These are phyloP conservation scores for Toxoplasma gondii DNA, from an alignment of 169 alveolate genomes.

Conservation along the genomic window DNA sequence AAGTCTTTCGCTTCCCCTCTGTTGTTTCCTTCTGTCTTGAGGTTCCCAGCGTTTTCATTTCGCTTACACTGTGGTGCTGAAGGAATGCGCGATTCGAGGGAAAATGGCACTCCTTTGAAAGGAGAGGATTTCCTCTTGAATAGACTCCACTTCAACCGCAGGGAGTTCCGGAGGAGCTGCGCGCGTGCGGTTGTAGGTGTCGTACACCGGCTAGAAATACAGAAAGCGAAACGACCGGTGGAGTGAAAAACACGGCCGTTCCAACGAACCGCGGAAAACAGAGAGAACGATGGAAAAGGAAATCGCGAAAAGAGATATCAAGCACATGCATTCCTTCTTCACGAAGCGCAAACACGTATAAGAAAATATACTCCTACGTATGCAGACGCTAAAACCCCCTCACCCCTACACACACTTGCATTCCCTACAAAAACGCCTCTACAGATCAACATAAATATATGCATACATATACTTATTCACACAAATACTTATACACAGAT, in stretches of 20 bases:
- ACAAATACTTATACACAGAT: not conserved
- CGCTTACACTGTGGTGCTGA: not conserved
- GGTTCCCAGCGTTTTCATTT: not conserved
- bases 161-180: slow-evolving; percentile 13
- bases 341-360: too few species aligned
- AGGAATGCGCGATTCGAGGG: not conserved
- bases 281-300: not conserved
- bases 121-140: not conserved
- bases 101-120: not conserved
- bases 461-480: not conserved
- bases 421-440: too few species aligned
- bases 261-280: not conserved
- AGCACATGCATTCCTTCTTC: too few species aligned
- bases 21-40: not conserved
- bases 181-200: not conserved
- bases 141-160: not conserved
- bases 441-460: not conserved
- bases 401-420: too few species aligned
- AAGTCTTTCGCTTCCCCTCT: too few species aligned
- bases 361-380: too few species aligned
- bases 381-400: too few species aligned
- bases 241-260: not conserved
- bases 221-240: too few species aligned
- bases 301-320: not conserved
- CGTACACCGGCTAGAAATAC: slow-evolving; percentile 11